A percentile compares a stretch with the other conserved stretches of the same genome.
phyloP scores from a whole-genome alignment of 2,329 filamentous ascomycete genomes.

The Aspergillus ruber region DNA sequence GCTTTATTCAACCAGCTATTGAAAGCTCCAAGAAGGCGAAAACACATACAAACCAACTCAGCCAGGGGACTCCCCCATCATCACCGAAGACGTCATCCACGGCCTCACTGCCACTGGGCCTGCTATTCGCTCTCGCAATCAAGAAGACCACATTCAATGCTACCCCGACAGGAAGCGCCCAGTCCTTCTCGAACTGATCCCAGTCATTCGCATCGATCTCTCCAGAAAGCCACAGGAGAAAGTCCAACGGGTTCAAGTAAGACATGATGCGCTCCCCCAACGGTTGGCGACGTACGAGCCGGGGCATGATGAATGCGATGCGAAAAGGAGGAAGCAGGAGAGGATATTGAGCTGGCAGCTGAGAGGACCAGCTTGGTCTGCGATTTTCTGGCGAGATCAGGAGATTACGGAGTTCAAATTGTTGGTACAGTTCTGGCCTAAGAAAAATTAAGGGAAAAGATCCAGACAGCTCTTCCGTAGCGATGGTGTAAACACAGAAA shows the following conservation, averaged over 20 bases:
- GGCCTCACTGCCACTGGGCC: conserved; percentile 42
- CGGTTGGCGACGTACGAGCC: conserved; percentile 74
- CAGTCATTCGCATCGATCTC: conserved; percentile 88
- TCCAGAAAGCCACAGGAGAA: conserved; percentile 83
- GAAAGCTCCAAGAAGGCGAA: no score
- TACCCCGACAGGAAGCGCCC: conserved; percentile 69
- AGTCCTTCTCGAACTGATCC: conserved; percentile 68
- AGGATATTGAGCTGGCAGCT: background rate
- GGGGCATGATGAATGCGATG: conserved; percentile 56
- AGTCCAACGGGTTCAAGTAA: conserved; percentile 80
- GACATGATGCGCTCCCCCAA: conserved; percentile 73
- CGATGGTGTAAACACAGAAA: conserved; percentile 8
- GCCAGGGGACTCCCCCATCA: conserved; percentile 56
- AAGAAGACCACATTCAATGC: conserved; percentile 73
- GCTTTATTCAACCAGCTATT: no score
- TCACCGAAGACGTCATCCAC: conserved; percentile 84
- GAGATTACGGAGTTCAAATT: no score
- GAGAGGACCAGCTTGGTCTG: background rate
- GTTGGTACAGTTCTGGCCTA: no score
- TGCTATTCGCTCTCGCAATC: conserved; percentile 72
- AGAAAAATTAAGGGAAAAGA: conserved; percentile 1
- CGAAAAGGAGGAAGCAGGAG: background rate
- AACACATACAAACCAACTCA: conserved; percentile 61
- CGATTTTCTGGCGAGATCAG: background rate
- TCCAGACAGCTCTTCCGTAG: conserved; percentile 1